Evolutionary conservation across 129 eudicot genomes (phyloP), one percentile per base, ranked within the genome.

Genomic region (Scalesia atractyloides): DNA sequence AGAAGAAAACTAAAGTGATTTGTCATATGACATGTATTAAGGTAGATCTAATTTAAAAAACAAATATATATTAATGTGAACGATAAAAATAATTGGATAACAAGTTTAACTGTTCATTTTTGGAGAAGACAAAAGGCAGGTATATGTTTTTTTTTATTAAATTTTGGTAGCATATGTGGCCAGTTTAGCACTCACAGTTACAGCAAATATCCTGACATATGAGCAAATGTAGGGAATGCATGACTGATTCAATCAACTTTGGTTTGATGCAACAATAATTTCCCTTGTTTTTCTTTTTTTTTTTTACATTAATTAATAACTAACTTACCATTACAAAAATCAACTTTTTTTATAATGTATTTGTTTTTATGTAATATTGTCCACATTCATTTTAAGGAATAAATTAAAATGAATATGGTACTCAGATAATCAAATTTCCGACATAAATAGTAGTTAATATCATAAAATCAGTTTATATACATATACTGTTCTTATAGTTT

Each of bases 141-240:
- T 26, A 33, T 69, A 20, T 49, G 64, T 52, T 68, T 59, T 60
- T 60, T 74, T 36, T 77, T 10, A 49, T 61, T 69, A 16, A 18
- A 70, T 19, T 50, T 77, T 70, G 76, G 51, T 51, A 70, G 56
- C 72, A 78, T 70, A 49, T 53, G 58, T 52, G 43, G 68, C 77
- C 77, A 71, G 66, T 71, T 78, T 70, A 44, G 58, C 77, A 71
- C 73, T 58, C 63, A 64, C 59, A 72, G 73, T 78, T 53, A 56
- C 52, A 71, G 59, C 36, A 64, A 64, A 63, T 48, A 78, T 51
- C 66, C 70, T 71, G 77, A 71, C 77, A 78, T 78, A 60, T 60
- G 58, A 78, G 47, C 68, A 78, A 63, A 53, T 68, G 81, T 76
- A 70, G 72, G 77, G 66, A 71, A 71, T 78, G 77, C 77, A 78